Evolutionary conservation across 805 yeast genomes (phyloP).

Genomic region (Saturnispora ahearnii): DNA sequence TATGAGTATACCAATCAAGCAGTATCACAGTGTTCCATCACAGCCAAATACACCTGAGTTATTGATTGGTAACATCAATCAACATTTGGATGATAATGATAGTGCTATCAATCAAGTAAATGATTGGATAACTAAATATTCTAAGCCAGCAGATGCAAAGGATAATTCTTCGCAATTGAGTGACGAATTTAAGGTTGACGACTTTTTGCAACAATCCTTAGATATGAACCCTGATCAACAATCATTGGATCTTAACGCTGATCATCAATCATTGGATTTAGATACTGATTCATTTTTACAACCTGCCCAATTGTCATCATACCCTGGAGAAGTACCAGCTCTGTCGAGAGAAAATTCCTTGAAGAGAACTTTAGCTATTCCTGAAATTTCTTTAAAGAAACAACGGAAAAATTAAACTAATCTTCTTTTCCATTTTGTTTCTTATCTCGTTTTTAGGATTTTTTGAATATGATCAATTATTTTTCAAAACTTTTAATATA

Average conservation of each 20-base stretch:
- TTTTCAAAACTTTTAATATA: not conserved
- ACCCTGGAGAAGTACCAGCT: not conserved
- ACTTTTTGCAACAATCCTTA: constrained; percentile 20
- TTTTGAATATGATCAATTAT: not conserved
- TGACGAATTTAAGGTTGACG: constrained; percentile 17
- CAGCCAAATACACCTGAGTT: constrained; percentile 15
- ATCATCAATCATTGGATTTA: constrained; percentile 11
- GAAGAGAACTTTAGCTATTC: not conserved
- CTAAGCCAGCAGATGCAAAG: constrained; percentile 4
- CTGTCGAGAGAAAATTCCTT: not conserved
- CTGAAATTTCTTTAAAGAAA: not conserved
- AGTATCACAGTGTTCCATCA: not conserved
- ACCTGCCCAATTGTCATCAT: not conserved
- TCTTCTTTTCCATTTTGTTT: not conserved
- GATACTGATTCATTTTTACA: constrained; percentile 5
- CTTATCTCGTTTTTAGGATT: not conserved
- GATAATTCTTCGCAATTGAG: constrained; percentile 12
- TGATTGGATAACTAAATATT: constrained; percentile 37
- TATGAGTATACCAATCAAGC: constrained; percentile 3
- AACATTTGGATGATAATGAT: constrained; percentile 40
- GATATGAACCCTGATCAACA: constrained; percentile 13
- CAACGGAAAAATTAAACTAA: not conserved
- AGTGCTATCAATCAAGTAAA: constrained; percentile 46
- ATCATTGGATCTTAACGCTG: constrained; percentile 8
- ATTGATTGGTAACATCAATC: constrained; percentile 35